A percentile compares a stretch with the other conserved stretches of the same genome.
Conservation (phyloP, 1,139 yeast genomes). For the Saccharomyces hybrid region DNA sequence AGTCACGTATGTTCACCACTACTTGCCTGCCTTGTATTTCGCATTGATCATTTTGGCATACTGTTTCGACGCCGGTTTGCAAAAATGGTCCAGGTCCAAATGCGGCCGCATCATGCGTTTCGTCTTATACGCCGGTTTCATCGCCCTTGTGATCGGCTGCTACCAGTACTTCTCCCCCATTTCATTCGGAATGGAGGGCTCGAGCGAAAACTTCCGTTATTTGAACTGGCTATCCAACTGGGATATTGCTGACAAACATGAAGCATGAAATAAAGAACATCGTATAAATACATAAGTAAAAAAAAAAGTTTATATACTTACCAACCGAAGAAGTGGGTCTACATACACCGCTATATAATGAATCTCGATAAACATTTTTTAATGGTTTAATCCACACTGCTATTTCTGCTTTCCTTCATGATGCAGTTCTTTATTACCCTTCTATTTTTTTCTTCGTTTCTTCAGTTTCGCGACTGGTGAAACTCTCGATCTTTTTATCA, state of each 20-base stretch:
- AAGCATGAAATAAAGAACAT: background rate
- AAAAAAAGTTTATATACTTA: background rate
- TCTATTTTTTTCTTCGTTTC: background rate
- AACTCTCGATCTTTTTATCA: background rate
- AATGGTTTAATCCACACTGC: background rate
- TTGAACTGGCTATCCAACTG: conserved; percentile 73
- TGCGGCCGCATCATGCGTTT: conserved; percentile 29
- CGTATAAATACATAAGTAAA: background rate
- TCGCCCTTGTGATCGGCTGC: conserved; percentile 52
- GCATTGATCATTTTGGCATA: conserved; percentile 80
- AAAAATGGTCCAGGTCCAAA: conserved; percentile 32
- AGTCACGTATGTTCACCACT: conserved; percentile 95
- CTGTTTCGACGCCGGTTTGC: conserved; percentile 58
- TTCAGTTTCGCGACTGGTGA: background rate
- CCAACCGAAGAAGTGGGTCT: background rate
- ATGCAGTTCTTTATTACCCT: background rate
- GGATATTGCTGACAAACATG: conserved; percentile 40
- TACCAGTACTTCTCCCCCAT: conserved; percentile 72
- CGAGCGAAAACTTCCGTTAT: conserved; percentile 56
- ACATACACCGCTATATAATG: background rate
- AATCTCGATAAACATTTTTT: background rate
- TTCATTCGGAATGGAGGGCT: conserved; percentile 88
- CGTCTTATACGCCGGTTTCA: conserved; percentile 39
- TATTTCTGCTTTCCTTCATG: background rate
- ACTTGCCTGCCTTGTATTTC: conserved; percentile 92